Base-by-base conservation (phyloP, 495 filamentous ascomycete species). In the Penicillium paradoxum region DNA sequence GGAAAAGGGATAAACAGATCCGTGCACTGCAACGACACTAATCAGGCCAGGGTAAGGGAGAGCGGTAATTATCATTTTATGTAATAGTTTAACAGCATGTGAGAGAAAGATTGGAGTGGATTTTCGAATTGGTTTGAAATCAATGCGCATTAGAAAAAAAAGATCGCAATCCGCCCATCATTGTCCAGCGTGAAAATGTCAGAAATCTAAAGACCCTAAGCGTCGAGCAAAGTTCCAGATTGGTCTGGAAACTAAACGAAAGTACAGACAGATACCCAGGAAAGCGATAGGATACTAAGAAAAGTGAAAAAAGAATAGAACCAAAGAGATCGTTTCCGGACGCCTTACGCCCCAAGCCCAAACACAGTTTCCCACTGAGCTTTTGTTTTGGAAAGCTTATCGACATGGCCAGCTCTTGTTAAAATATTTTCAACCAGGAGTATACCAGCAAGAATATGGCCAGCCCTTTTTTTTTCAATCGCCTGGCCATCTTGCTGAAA, bases 331-430 rank as follows among this genome's bases (percentile, higher is more conserved):
- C 9, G 9, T 38, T 36, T 21, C 13, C 14, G 6, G 15, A 24
- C 17, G 11, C 18, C 48, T 22, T 38, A 38, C n/a, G 34, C 24
- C 48, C n/a, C 22, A 36, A 49, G 29, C 32, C 19, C 45, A 48
- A 25, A 49, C 46, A 17, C 46, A 33, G 39, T 9, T 34, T 45
- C 21, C 25, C 43, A 45, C 36, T 39, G 21, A 38, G 33, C 46
- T 49, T 51, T 51, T 44, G 36, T 49, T 41, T 25, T 36, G 45
- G 30, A 54, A 54, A 56, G 38, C 46, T 47, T 45, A 46, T 51
- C 45, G 21, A 43, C 53, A 17, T 59, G 50, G 33, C 45, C 55
- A 55, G 30, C 39, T 8, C 32, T 38, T 32, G 17, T n/a, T n/a
- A 4, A 21, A 24, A 21, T 30, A 14, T 9, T 18, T 41, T 59